phyloP scores from a whole-genome alignment of 1,139 yeast species.

The Kazachstania sp. region DNA sequence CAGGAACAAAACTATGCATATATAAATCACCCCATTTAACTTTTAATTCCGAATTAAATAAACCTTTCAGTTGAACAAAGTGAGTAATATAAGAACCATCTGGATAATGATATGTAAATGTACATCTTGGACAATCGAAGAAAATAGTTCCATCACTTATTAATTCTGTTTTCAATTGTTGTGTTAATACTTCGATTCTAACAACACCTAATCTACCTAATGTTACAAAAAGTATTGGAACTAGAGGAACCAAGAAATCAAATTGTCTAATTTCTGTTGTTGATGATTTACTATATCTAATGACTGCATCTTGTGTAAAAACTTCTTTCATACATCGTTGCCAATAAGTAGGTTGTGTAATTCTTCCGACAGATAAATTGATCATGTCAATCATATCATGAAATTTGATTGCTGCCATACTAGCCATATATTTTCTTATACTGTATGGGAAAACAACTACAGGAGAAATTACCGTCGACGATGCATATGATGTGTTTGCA shows the following conservation, averaged over 20 bases:
- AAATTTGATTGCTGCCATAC: constrained; percentile 21
- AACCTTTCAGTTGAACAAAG: constrained; percentile 49
- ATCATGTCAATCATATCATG: constrained; percentile 21
- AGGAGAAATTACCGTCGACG: not conserved
- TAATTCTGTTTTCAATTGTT: constrained; percentile 58
- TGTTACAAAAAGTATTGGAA: constrained; percentile 58
- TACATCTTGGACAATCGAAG: constrained; percentile 51
- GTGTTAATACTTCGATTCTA: constrained; percentile 50
- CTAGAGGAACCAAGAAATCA: constrained; percentile 54
- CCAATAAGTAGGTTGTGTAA: constrained; percentile 41
- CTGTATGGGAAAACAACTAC: constrained; percentile 1
- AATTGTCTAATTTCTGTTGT: constrained; percentile 46
- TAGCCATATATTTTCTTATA: constrained; percentile 21
- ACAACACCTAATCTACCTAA: constrained; percentile 47
- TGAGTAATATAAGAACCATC: constrained; percentile 67
- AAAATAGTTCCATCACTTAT: constrained; percentile 58
- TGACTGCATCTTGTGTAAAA: constrained; percentile 41
- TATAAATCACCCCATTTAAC: constrained; percentile 67
- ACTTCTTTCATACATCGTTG: constrained; percentile 38
- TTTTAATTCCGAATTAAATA: constrained; percentile 52
- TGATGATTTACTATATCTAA: constrained; percentile 39
- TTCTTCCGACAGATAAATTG: constrained; percentile 22
- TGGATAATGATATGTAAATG: constrained; percentile 45
- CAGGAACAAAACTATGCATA: constrained; percentile 38
- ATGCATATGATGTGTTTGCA: not conserved